A percentile compares a stretch with the other conserved stretches of the same genome.
These are phyloP conservation scores for Chlorella sorokiniana DNA, from an alignment of 139 green algal species.

Conservation along the genomic window DNA sequence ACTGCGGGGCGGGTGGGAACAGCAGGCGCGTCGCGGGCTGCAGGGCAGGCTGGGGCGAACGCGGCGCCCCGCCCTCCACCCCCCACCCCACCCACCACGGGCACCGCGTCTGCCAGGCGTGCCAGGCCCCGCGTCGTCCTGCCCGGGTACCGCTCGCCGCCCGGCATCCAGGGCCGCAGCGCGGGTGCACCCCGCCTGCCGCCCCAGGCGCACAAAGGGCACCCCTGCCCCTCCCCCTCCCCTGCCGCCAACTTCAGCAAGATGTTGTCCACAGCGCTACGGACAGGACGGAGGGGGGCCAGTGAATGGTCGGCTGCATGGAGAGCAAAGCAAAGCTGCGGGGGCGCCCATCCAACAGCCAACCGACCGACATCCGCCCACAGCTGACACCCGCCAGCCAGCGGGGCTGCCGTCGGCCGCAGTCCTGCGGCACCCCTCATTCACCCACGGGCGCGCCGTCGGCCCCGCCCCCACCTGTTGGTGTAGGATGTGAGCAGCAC, in stretches of 20 bases:
- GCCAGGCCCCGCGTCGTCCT: constrained; percentile 29
- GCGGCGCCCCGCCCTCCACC: background rate
- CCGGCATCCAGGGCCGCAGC: constrained; percentile 60
- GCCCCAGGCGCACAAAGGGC: constrained; percentile 80
- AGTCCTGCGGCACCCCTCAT: too few relatives aligned
- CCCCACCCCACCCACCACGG: constrained; percentile 36
- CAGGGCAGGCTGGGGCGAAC: too few relatives aligned
- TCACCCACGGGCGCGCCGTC: background rate
- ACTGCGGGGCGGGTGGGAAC: constrained; percentile 30
- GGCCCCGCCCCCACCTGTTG: constrained; percentile 65
- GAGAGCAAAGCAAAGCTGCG: background rate
- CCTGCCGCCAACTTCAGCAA: constrained; percentile 74
- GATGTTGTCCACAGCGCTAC: constrained; percentile 94
- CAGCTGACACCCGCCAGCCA: too few relatives aligned
- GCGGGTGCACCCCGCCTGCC: constrained; percentile 55
- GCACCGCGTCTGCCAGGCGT: constrained; percentile 11
- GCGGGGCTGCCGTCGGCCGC: too few relatives aligned
- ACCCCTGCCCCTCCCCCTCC: too few relatives aligned
- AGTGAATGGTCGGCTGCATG: background rate
- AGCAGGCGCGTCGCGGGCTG: background rate
- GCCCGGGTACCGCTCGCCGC: constrained; percentile 52
- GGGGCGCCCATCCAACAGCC: too few relatives aligned
- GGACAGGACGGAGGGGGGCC: background rate
- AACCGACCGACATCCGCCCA: background rate
- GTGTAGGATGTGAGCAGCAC: constrained; percentile 96